Evolutionary conservation across 2,329 filamentous ascomycete genomes (phyloP).

Genomic region (Curvularia lunata): DNA sequence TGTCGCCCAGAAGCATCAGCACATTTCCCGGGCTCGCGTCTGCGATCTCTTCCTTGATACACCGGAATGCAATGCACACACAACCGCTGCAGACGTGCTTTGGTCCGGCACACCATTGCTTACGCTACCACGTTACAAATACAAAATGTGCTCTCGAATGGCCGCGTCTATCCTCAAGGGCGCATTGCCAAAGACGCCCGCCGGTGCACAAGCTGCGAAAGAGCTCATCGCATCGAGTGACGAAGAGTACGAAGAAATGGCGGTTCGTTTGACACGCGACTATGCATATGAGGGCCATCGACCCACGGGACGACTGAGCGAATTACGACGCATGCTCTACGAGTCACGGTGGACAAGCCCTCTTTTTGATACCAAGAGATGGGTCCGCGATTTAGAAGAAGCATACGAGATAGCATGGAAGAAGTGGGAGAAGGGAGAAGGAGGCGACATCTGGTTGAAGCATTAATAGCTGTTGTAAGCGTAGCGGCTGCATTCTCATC

Average conservation of each 20-base stretch:
- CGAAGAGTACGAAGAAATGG: conserved; percentile 77
- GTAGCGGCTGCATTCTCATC: conserved; percentile 6
- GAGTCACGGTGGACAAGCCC: conserved; percentile 83
- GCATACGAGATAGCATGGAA: conserved; percentile 90
- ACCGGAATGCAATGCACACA: conserved; percentile 97
- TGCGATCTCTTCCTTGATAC: conserved; percentile 97
- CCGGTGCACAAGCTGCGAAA: conserved; percentile 69
- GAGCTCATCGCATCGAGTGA: conserved; percentile 83
- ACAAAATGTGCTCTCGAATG: conserved; percentile 99
- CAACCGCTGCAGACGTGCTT: conserved; percentile 92
- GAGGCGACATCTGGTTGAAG: conserved; percentile 88
- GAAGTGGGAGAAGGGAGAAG: conserved; percentile 82
- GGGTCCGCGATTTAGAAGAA: conserved; percentile 87
- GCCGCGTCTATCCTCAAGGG: conserved; percentile 92
- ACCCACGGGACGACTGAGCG: conserved; percentile 70
- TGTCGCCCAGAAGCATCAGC: conserved; percentile 91
- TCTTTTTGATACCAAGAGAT: conserved; percentile 88
- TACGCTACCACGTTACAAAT: conserved; percentile 87
- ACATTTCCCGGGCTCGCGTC: conserved; percentile 89
- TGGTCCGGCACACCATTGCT: conserved; percentile 96
- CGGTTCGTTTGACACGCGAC: conserved; percentile 43
- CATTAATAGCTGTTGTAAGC: conserved; percentile 1
- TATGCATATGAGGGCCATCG: conserved; percentile 44
- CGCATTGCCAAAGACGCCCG: conserved; percentile 74
- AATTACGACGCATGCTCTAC: conserved; percentile 82